Conservation (phyloP, 2,329 filamentous ascomycete genomes). For the Aspergillus caelatus region DNA sequence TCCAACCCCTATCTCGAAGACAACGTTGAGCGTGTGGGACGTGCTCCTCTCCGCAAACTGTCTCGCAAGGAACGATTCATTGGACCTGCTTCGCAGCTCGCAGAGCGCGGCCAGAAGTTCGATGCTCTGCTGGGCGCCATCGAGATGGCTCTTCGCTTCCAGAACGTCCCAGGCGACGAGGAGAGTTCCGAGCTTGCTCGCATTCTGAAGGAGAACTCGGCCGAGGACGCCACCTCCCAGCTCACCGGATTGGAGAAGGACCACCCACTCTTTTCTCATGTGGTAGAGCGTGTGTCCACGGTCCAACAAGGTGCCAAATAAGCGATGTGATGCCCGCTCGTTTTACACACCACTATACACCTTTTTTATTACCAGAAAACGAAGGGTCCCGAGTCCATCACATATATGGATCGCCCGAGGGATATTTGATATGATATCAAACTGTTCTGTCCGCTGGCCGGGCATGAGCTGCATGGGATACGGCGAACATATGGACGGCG, state of each 20-base stretch:
- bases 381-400: conserved; percentile 31
- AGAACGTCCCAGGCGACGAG: conserved; percentile 88
- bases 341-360: conserved; percentile 12
- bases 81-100: conserved; percentile 84
- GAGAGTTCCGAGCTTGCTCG: conserved; percentile 84
- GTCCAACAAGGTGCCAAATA: conserved; percentile 65
- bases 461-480: conserved; percentile 32
- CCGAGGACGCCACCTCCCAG: conserved; percentile 75
- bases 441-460: conserved; percentile 29
- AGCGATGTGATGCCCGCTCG: conserved; percentile 3
- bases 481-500: conserved; percentile 35
- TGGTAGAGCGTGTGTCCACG: conserved; percentile 77
- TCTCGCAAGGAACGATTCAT: conserved; percentile 95
- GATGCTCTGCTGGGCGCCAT: conserved; percentile 76
- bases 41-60: conserved; percentile 91
- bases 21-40: conserved; percentile 90
- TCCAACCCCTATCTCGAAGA: conserved; percentile 93
- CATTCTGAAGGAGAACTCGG: conserved; percentile 74
- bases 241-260: conserved; percentile 77
- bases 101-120: conserved; percentile 74
- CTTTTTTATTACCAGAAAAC: conserved; percentile 17
- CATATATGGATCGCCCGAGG: conserved; percentile 27
- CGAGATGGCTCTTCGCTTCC: conserved; percentile 93
- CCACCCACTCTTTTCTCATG: conserved; percentile 76
- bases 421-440: conserved; percentile 23